Conservation (phyloP, 2,329 filamentous ascomycete species). For the Myriosclerotinia curreyana region DNA sequence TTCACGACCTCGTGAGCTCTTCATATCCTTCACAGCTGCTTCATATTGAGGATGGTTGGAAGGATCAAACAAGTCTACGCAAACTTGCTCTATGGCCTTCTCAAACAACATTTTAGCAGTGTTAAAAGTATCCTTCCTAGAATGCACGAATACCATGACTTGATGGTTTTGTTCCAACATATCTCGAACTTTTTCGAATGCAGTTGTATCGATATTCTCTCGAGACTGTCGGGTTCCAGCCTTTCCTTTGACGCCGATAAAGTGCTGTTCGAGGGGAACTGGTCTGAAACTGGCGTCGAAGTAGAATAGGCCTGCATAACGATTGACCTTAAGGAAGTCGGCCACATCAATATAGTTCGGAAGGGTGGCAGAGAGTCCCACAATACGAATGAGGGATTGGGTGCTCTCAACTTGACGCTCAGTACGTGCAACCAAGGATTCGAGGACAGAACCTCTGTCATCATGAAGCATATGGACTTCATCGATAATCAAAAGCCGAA, state of each 20-base stretch:
- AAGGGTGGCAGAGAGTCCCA: slow-evolving; percentile 91
- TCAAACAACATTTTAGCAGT: slow-evolving; percentile 84
- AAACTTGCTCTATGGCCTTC: slow-evolving; percentile 78
- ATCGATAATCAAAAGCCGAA: slow-evolving; percentile 92
- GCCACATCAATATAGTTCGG: slow-evolving; percentile 97
- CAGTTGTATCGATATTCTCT: slow-evolving; percentile 82
- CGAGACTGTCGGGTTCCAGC: slow-evolving; percentile 74
- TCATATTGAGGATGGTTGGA: slow-evolving; percentile 75
- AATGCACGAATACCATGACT: slow-evolving; percentile 99
- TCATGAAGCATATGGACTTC: slow-evolving; percentile 99
- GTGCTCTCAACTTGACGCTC: slow-evolving; percentile 97
- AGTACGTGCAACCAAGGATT: slow-evolving; percentile 91
- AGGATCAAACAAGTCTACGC: slow-evolving; percentile 80
- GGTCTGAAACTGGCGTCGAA: slow-evolving; percentile 95
- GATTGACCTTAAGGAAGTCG: slow-evolving; percentile 95
- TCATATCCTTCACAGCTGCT: slow-evolving; percentile 77
- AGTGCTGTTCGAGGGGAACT: slow-evolving; percentile 94
- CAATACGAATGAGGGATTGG: slow-evolving; percentile 92
- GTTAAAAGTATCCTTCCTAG: slow-evolving; percentile 85
- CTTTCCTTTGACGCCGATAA: slow-evolving; percentile 93
- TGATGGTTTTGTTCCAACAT: slow-evolving; percentile 94
- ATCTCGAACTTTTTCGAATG: slow-evolving; percentile 91
- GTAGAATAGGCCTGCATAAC: slow-evolving; percentile 89
- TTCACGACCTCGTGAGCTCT: slow-evolving; percentile 78
- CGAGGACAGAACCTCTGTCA: slow-evolving; percentile 90